A percentile compares a stretch with the other conserved stretches of the same genome.
phyloP scores from a whole-genome alignment of 768 basidiomycete genomes.

The Clavaria fumosa region DNA sequence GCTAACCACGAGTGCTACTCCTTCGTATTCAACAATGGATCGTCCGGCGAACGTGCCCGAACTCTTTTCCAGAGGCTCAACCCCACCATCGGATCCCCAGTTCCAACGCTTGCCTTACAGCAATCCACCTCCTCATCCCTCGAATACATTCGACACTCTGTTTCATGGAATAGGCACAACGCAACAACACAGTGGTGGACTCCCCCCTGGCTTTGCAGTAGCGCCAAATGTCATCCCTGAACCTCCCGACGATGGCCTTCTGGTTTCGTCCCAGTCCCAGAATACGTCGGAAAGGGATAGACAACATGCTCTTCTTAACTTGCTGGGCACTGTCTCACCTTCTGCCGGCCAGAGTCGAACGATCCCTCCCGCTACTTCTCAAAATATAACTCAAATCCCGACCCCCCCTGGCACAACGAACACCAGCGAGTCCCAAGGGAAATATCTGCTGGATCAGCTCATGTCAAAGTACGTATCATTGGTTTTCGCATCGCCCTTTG shows the following conservation, averaged over 20 bases:
- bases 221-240: no score
- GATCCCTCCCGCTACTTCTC: conserved; percentile 15
- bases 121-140: conserved; percentile 28
- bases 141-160: conserved; percentile 51
- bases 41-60: conserved; percentile 20
- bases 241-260: conserved; percentile 27
- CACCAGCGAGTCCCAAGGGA: conserved; percentile 52
- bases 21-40: conserved; percentile 3
- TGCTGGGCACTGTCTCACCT: conserved; percentile 37
- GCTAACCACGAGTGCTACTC: no score
- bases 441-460: conserved; percentile 63
- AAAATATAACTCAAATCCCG: conserved; percentile 35
- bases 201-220: no score
- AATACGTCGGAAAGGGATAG: conserved; percentile 38
- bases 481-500: neutral
- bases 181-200: no score
- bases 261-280: conserved; percentile 29
- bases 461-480: conserved; percentile 54
- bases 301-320: conserved; percentile 60
- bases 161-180: no score
- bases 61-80: conserved; percentile 39
- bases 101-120: conserved; percentile 20
- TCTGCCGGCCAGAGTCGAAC: conserved; percentile 11
- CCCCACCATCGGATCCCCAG: conserved; percentile 29
- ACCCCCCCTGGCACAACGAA: conserved; percentile 52